Percentiles rank a stretch among this genome's conserved stretches.
These are phyloP conservation scores for Penicillium argentinense DNA, from an alignment of 495 filamentous ascomycete species.

Conservation along the genomic window DNA sequence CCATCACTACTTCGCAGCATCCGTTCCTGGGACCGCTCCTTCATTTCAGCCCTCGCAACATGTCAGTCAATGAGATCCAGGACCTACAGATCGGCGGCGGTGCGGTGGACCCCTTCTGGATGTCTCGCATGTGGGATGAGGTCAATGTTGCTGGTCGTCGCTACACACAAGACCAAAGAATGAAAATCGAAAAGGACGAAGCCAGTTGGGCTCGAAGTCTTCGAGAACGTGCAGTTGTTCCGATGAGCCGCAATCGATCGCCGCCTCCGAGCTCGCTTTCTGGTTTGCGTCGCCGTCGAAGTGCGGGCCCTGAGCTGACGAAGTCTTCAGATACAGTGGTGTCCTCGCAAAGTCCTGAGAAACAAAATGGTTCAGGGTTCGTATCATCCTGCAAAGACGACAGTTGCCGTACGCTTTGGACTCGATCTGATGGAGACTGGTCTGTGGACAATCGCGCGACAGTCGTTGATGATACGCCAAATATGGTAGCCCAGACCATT, in stretches of 20 bases:
- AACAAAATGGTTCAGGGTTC: no score
- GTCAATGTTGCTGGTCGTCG: slow-evolving; percentile 3
- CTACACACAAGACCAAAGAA: slow-evolving; percentile 1
- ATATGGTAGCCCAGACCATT: no score
- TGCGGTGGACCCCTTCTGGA: slow-evolving; percentile 1
- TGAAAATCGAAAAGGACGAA: slow-evolving; percentile 4
- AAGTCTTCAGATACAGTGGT: no score
- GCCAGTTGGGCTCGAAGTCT: not conserved
- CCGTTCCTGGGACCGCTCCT: slow-evolving; percentile 3
- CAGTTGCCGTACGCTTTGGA: slow-evolving; percentile 6
- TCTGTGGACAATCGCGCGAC: slow-evolving; percentile 3
- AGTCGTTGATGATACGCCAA: no score
- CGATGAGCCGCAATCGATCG: slow-evolving; percentile 1
- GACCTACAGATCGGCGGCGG: slow-evolving; percentile 1
- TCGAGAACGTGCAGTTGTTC: not conserved
- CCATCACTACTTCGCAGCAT: slow-evolving; percentile 9
- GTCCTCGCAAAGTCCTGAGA: no score
- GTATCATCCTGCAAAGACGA: not conserved
- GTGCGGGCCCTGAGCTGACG: no score
- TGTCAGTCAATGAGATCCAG: not conserved
- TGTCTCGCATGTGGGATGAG: slow-evolving; percentile 6
- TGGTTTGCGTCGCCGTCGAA: slow-evolving; percentile 1
- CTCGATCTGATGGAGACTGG: slow-evolving; percentile 8
- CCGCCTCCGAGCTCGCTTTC: slow-evolving; percentile 3
- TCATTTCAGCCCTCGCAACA: slow-evolving; percentile 6